These are phyloP conservation scores for Leptographium lundbergii DNA, from an alignment of 2,329 filamentous ascomycete genomes.

Conservation along the genomic window DNA sequence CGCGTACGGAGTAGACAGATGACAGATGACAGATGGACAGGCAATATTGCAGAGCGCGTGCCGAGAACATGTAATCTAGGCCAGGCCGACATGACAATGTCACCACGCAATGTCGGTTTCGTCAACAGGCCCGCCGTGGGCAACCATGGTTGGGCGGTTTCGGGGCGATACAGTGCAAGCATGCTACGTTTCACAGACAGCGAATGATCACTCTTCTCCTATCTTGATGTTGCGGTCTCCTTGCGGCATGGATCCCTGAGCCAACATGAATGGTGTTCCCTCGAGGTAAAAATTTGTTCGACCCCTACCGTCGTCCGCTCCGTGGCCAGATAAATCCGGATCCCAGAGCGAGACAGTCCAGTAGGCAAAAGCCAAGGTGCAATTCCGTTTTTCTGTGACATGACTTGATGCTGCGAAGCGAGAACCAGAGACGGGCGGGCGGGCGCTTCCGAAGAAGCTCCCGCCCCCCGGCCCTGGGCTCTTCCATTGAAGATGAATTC, in stretches of 20 bases:
- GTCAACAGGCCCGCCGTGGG: too few relatives aligned
- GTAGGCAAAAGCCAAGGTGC: conserved; percentile 47
- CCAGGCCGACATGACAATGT: too few relatives aligned
- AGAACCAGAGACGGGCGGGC: conserved; percentile 30
- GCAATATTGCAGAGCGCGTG: too few relatives aligned
- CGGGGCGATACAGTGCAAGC: too few relatives aligned
- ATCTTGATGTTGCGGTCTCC: conserved; percentile 6
- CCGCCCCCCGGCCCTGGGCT: not conserved
- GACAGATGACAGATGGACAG: too few relatives aligned
- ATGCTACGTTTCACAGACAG: too few relatives aligned
- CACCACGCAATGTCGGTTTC: too few relatives aligned
- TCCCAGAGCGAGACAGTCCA: conserved; percentile 21
- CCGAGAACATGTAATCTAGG: too few relatives aligned
- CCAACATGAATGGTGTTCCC: not conserved
- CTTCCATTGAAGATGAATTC: conserved; percentile 28
- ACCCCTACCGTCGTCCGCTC: conserved; percentile 21
- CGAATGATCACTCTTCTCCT: not conserved
- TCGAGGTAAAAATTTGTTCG: conserved; percentile 25
- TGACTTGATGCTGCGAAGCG: conserved; percentile 60
- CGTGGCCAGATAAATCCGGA: not conserved
- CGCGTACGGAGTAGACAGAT: too few relatives aligned
- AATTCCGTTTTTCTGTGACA: conserved; percentile 73
- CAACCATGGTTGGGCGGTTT: too few relatives aligned
- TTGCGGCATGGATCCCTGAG: conserved; percentile 6
- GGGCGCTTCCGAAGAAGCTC: conserved; percentile 12